Base-by-base conservation (phyloP, 2,329 filamentous ascomycete genomes). In the Fusarium lyarnte region DNA sequence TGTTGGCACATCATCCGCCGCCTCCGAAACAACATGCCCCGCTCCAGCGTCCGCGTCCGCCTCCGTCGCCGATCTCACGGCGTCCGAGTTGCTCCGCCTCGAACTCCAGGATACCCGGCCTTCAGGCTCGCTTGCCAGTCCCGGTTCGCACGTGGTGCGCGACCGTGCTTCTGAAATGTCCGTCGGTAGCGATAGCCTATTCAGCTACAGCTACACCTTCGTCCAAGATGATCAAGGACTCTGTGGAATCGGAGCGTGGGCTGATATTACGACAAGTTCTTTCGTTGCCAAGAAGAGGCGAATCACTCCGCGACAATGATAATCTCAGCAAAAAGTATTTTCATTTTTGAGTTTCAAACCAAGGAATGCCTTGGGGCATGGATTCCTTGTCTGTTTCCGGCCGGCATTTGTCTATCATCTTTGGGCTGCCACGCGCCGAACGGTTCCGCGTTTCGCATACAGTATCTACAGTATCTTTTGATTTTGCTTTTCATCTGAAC, bases 201-300 rank as follows among this genome's bases (percentile, higher is more conserved):
- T 62, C 42, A 52, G 54, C 41, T 61, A 66, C 19, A 51, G 39
- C 55, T 60, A 54, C 55, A 47, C 31, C 55, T 57, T 16, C 27
- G 58, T 36, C 41, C 58, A 58, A 42, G 63, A 65, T 39, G 54
- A 57, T 25, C 67, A 54, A 29, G 49, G 69, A 43, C 61, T 76
- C 19, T 73, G 57, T 29, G 74, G 65, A 35, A 65, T 75, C 43
- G 74, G 74, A 35, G 66, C 73, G 12, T 76, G 74, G 74, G 74
- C 74, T 45, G 73, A 76, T 36, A 54, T 54, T 25, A 38, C 65
- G 27, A 64, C 55, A 12, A 67, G 67, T 51, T 53, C 58, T 23
- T 39, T 73, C 25, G 51, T 43, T 39, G 55, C 65, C 66, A 73
- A 66, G 51, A 72, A 57, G 41, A 62, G 31, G 36, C 52, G 70